Evolutionary conservation across 140 eudicot genomes (phyloP).

Genomic region (Bidens hawaiensis): DNA sequence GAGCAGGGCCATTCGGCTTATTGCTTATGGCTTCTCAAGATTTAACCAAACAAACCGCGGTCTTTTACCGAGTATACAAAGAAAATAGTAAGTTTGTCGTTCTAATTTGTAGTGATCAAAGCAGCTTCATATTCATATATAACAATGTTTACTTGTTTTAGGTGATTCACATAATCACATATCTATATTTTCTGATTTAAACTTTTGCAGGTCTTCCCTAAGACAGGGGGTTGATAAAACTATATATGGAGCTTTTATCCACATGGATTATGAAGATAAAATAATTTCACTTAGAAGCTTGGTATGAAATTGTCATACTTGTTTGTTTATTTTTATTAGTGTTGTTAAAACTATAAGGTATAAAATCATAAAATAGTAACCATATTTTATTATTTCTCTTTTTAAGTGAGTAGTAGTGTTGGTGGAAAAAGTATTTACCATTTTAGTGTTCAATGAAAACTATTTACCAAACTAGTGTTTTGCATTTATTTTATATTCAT

Average conservation of each 20-base stretch:
- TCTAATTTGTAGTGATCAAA: constrained; percentile 81
- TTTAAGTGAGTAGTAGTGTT: too few relatives aligned
- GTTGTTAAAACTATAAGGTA: not conserved
- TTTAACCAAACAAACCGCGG: constrained; percentile 58
- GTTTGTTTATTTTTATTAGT: not conserved
- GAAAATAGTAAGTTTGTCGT: constrained; percentile 27
- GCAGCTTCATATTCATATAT: constrained; percentile 43
- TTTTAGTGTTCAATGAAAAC: too few relatives aligned
- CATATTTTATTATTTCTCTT: not conserved
- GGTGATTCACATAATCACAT: not conserved
- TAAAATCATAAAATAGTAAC: not conserved
- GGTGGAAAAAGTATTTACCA: too few relatives aligned
- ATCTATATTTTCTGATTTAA: not conserved
- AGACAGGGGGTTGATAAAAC: constrained; percentile 34
- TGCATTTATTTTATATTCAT: too few relatives aligned
- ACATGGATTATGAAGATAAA: constrained; percentile 18
- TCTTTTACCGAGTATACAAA: constrained; percentile 55
- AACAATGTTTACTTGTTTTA: not conserved
- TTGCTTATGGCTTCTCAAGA: constrained; percentile 55
- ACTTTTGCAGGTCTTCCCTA: constrained; percentile 35
- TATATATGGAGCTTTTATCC: constrained; percentile 33
- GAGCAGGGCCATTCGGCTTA: constrained; percentile 70
- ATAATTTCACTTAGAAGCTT: constrained; percentile 37
- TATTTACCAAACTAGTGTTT: too few relatives aligned
- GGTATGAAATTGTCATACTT: constrained; percentile 16